phyloP scores from a whole-genome alignment of 768 basidiomycete genomes.

The Boletus rex-veris region DNA sequence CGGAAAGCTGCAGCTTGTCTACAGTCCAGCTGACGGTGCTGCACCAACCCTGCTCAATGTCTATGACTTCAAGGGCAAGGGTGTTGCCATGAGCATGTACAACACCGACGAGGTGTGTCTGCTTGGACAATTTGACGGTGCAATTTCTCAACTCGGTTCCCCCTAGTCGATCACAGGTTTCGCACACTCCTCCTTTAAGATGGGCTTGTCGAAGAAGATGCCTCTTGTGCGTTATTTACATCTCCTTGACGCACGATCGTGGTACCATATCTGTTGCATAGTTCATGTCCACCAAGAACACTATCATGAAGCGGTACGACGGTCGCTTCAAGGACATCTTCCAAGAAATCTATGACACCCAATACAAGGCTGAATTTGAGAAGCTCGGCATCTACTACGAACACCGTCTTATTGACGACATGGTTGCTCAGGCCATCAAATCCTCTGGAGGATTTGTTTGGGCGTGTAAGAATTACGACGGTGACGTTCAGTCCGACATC shows the following conservation, averaged over 20 bases:
- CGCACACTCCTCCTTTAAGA: conserved; percentile 97
- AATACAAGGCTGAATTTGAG: conserved; percentile 73
- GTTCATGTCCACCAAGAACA: conserved; percentile 99
- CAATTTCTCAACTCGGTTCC: not conserved
- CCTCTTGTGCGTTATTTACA: conserved; percentile 48
- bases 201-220: conserved; percentile 81
- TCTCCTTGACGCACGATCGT: conserved; percentile 5
- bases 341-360: conserved; percentile 88
- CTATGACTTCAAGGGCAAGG: conserved; percentile 89
- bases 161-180: conserved; percentile 86
- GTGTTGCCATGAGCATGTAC: conserved; percentile 97
- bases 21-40: conserved; percentile 77
- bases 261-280: conserved; percentile 22
- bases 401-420: conserved; percentile 95
- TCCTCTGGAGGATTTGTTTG: conserved; percentile 88
- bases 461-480: conserved; percentile 79
- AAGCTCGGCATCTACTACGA: conserved; percentile 81
- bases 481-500: conserved; percentile 87
- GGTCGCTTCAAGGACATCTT: conserved; percentile 99
- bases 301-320: conserved; percentile 96
- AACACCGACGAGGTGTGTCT: conserved; percentile 84
- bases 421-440: conserved; percentile 98
- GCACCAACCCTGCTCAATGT: conserved; percentile 69
- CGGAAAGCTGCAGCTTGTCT: conserved; percentile 91
- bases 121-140: not conserved